Evolutionary conservation across 768 basidiomycete genomes (phyloP).

Genomic region (Boletus coccyginus): DNA sequence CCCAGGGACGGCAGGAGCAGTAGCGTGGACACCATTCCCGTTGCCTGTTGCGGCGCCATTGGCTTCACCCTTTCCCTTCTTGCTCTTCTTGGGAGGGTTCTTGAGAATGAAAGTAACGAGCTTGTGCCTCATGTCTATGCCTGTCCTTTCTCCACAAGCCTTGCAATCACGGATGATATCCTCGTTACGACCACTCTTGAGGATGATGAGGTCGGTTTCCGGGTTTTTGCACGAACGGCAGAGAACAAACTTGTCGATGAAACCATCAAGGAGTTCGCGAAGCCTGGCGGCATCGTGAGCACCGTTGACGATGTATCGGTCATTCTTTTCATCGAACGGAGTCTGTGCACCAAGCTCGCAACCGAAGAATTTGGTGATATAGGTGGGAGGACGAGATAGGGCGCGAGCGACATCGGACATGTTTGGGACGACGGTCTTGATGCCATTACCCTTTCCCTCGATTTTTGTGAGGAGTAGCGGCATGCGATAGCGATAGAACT

Average conservation of each 20-base stretch:
- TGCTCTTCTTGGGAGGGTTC: slow-evolving; percentile 86
- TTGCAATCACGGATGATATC: slow-evolving; percentile 96
- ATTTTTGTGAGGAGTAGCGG: slow-evolving; percentile 93
- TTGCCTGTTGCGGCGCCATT: slow-evolving; percentile 51
- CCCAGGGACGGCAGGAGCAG: slow-evolving; percentile 36
- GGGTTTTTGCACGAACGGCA: slow-evolving; percentile 99
- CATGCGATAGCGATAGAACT: slow-evolving; percentile 98
- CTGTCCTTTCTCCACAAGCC: slow-evolving; percentile 92
- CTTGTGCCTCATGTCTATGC: slow-evolving; percentile 95
- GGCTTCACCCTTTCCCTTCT: slow-evolving; percentile 50
- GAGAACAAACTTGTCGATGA: slow-evolving; percentile 98
- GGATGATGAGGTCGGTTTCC: slow-evolving; percentile 92
- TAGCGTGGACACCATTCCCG: slow-evolving; percentile 43
- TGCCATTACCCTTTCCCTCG: slow-evolving; percentile 98
- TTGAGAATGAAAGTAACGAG: slow-evolving; percentile 94
- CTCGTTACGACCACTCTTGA: slow-evolving; percentile 77
- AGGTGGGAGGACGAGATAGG: slow-evolving; percentile 89
- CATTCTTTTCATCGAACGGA: slow-evolving; percentile 93
- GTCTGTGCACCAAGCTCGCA: slow-evolving; percentile 98
- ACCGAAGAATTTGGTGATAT: slow-evolving; percentile 99
- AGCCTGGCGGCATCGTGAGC: slow-evolving; percentile 90
- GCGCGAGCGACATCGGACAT: slow-evolving; percentile 98
- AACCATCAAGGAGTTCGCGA: slow-evolving; percentile 91
- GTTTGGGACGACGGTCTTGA: slow-evolving; percentile 98
- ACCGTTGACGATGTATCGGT: slow-evolving; percentile 98